Percentiles rank a stretch among this genome's conserved stretches.
Conservation (phyloP, 768 basidiomycete species). For the Russula olivacea region DNA sequence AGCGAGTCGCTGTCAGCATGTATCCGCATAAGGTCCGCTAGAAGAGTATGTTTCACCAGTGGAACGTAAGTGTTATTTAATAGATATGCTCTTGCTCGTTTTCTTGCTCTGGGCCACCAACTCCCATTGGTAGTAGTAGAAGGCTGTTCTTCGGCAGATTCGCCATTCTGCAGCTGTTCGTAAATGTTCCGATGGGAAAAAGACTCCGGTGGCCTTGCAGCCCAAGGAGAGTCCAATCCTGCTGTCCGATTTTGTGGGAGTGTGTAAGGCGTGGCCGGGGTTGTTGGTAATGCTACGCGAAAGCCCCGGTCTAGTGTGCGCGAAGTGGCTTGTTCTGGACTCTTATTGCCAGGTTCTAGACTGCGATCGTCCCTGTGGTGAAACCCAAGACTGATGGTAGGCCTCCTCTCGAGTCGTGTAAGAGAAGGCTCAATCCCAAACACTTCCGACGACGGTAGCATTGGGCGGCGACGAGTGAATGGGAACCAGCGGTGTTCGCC, state of each 20-base stretch:
- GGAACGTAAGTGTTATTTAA: constrained; percentile 74
- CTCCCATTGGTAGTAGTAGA: constrained; percentile 21
- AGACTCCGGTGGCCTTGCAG: constrained; percentile 37
- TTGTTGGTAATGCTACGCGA: constrained; percentile 33
- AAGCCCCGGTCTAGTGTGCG: constrained; percentile 22
- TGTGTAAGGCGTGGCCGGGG: constrained; percentile 39
- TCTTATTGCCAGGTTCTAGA: constrained; percentile 26
- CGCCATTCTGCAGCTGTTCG: constrained; percentile 19
- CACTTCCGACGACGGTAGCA: constrained; percentile 1
- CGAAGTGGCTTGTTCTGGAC: constrained; percentile 24
- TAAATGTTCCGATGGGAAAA: constrained; percentile 2
- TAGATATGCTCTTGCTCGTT: constrained; percentile 58
- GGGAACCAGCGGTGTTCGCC: constrained; percentile 57
- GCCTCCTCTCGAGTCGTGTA: constrained; percentile 7
- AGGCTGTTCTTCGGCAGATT: not conserved
- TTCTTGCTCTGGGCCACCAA: constrained; percentile 35
- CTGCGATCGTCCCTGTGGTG: not conserved
- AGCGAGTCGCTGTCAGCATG: constrained; percentile 5
- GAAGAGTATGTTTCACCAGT: constrained; percentile 43
- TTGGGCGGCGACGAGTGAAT: constrained; percentile 53
- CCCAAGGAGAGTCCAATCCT: constrained; percentile 66
- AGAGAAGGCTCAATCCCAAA: not conserved
- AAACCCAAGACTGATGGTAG: constrained; percentile 3
- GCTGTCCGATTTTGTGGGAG: constrained; percentile 52
- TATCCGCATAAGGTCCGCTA: not conserved